Evolutionary conservation across 176 grass and related monocot genomes (phyloP).

Genomic region (Paspalum vaginatum): DNA sequence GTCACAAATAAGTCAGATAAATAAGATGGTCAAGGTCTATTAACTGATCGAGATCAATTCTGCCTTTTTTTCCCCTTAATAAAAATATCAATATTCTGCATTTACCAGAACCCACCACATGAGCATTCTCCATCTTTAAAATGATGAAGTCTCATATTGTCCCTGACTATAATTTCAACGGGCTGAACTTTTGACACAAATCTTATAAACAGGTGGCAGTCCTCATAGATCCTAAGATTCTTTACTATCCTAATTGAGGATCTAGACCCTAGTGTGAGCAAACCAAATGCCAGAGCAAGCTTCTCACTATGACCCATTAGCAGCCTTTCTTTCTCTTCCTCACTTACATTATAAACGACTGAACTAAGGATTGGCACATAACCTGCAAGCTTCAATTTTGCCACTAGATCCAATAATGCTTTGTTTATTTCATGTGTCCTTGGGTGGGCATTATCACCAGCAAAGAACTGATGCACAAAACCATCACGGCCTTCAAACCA

Average conservation of each 20-base stretch:
- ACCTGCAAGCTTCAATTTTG: conserved; percentile 51
- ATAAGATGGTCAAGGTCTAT: conserved; percentile 1
- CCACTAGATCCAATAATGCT: conserved; percentile 41
- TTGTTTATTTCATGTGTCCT: conserved; percentile 59
- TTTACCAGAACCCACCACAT: conserved; percentile 74
- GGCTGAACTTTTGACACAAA: conserved; percentile 57
- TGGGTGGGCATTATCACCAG: conserved; percentile 59
- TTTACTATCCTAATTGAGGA: conserved; percentile 68
- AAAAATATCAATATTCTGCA: neutral
- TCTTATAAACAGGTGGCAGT: conserved; percentile 65
- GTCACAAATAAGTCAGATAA: conserved; percentile 32
- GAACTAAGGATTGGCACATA: conserved; percentile 61
- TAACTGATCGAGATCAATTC: conserved; percentile 10
- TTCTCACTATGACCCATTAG: conserved; percentile 76
- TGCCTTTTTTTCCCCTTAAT: neutral
- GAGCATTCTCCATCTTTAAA: conserved; percentile 73
- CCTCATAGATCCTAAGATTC: conserved; percentile 78
- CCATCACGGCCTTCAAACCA: conserved; percentile 71
- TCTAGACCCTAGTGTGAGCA: conserved; percentile 49
- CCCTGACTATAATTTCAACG: conserved; percentile 60
- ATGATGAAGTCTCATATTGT: conserved; percentile 76
- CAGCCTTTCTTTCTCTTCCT: conserved; percentile 63
- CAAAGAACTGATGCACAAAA: conserved; percentile 71
- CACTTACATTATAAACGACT: conserved; percentile 75
- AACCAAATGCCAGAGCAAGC: conserved; percentile 62